A percentile compares a stretch with the other conserved stretches of the same genome.
These are phyloP conservation scores for Mycena sp. DNA, from an alignment of 1,284 basidiomycete species.

Conservation along the genomic window DNA sequence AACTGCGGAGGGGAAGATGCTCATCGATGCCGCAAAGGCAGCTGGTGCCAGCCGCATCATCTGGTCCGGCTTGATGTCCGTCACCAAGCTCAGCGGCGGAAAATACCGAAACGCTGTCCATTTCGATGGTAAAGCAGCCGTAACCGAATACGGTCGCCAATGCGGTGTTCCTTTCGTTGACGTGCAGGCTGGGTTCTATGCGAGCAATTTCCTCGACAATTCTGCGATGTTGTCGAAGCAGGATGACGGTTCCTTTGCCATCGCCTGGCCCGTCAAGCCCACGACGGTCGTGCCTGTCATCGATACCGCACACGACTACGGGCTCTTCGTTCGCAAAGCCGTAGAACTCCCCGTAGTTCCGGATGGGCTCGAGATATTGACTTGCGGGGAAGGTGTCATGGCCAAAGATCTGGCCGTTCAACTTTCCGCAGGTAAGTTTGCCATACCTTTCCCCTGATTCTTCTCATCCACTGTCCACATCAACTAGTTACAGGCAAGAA, in stretches of 20 bases:
- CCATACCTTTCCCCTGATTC: not conserved
- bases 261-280: too few species aligned
- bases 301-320: slow-evolving; percentile 20
- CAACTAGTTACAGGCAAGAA: too few species aligned
- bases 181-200: too few species aligned
- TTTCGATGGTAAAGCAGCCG: slow-evolving; percentile 25
- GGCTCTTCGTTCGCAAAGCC: slow-evolving; percentile 17
- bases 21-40: slow-evolving; percentile 23
- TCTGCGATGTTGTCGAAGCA: too few species aligned
- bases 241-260: too few species aligned
- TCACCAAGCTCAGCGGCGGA: slow-evolving; percentile 9
- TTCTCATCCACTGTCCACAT: too few species aligned
- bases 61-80: slow-evolving; percentile 19
- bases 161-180: too few species aligned
- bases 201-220: too few species aligned
- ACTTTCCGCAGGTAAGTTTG: slow-evolving; percentile 10
- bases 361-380: slow-evolving; percentile 3
- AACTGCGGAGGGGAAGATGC: slow-evolving; percentile 19
- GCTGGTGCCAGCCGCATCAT: slow-evolving; percentile 15
- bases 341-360: slow-evolving; percentile 17
- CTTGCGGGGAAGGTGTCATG: not conserved
- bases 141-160: slow-evolving; percentile 22
- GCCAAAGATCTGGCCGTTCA: slow-evolving; percentile 4
- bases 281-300: too few species aligned
- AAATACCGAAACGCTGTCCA: slow-evolving; percentile 10